These are phyloP conservation scores for Naganishia cerealis DNA, from an alignment of 1,284 basidiomycete genomes.

Conservation along the genomic window DNA sequence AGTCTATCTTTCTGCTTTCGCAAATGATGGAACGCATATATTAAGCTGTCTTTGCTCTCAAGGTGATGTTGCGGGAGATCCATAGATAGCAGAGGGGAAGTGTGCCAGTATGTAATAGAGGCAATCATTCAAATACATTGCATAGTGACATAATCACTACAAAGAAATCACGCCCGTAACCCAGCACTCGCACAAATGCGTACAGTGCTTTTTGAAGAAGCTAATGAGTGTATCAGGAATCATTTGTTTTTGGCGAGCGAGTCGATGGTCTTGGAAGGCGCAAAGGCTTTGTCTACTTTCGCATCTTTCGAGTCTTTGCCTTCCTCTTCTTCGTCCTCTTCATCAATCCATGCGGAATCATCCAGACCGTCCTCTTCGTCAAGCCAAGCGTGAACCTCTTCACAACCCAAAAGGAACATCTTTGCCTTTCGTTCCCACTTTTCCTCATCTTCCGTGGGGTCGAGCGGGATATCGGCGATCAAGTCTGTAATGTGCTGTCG, in stretches of 20 bases:
- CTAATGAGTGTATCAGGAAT: not conserved
- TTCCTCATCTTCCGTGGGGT: constrained; percentile 4
- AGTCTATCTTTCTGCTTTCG: no score
- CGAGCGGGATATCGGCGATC: constrained; percentile 8
- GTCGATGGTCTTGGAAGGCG: not conserved
- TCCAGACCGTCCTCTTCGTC: constrained; percentile 18
- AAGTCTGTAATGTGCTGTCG: constrained; percentile 18
- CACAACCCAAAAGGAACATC: constrained; percentile 14
- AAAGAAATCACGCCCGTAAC: not conserved
- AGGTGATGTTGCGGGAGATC: no score
- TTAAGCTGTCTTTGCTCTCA: no score
- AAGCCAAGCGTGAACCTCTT: constrained; percentile 24
- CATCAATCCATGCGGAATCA: constrained; percentile 13
- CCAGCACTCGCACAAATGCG: not conserved
- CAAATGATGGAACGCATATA: no score
- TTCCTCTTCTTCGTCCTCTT: constrained; percentile 13
- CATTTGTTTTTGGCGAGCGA: not conserved
- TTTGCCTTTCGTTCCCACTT: constrained; percentile 9
- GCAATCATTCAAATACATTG: not conserved
- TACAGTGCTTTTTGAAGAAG: not conserved
- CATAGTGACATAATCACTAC: not conserved
- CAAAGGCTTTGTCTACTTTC: not conserved
- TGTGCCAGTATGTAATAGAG: not conserved
- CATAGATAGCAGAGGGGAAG: no score
- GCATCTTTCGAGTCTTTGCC: not conserved